phyloP scores from a whole-genome alignment of 2,329 filamentous ascomycete species.

The Ceratocystis variospora region DNA sequence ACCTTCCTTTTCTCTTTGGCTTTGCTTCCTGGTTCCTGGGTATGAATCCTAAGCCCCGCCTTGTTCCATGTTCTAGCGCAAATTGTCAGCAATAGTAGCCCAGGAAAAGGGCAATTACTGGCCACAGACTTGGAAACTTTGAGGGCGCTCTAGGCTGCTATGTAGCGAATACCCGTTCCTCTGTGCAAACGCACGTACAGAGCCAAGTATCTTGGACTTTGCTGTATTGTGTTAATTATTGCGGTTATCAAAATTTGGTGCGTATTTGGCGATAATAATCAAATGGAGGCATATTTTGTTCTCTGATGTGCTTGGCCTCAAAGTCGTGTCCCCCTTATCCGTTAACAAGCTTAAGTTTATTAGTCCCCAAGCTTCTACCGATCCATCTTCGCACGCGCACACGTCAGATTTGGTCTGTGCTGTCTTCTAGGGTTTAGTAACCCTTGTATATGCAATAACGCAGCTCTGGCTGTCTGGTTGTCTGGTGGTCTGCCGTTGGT shows the following conservation, averaged over 20 bases:
- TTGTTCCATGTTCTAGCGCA: slow-evolving; percentile 3
- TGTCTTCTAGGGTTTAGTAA: background rate
- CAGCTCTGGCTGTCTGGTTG: too few relatives aligned
- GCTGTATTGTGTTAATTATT: background rate
- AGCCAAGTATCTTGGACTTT: background rate
- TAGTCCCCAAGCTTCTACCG: background rate
- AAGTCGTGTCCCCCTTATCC: background rate
- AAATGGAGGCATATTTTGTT: background rate
- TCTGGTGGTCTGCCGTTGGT: too few relatives aligned
- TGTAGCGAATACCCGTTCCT: background rate
- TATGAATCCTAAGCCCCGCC: background rate
- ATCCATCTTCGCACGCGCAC: background rate
- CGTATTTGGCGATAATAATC: background rate
- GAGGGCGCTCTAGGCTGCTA: background rate
- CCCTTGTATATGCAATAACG: background rate
- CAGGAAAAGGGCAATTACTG: background rate
- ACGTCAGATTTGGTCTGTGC: too few relatives aligned
- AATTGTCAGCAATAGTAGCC: background rate
- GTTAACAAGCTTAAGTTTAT: background rate
- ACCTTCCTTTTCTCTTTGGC: background rate
- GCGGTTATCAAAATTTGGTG: background rate
- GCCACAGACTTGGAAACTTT: background rate
- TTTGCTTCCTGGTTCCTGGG: background rate
- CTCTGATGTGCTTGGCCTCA: background rate
- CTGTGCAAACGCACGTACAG: background rate